Base-by-base conservation (phyloP, 345 rosid species). In the Adansonia digitata region DNA sequence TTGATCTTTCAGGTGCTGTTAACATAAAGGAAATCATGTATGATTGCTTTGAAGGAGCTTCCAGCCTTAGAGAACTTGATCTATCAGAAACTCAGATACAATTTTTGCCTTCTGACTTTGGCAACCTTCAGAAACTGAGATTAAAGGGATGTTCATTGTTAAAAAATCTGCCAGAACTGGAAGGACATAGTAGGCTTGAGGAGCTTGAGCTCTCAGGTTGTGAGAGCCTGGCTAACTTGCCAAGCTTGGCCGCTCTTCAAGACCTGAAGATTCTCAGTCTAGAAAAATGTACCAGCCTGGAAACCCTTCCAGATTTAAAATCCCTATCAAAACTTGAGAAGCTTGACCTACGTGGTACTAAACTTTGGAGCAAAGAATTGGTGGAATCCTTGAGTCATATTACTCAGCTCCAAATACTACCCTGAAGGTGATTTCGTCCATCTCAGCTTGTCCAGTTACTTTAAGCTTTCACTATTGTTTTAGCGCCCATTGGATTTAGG, bases 1-100 rank as follows among this genome's bases (percentile, higher is more conserved):
- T 85, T 63, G 85, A 79, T 85, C 88, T 87, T 78, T 81, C 86
- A 1, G 87, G 82, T 43, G 75, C 88, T 42, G 69, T 34, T 0
- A 75, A 77, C 17, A 69, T 84, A 43, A 79, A 70, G 49, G 79
- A 80, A 55, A 78, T 85, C 56, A 78, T 57, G 12, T 84, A 79
- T 66, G 85, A 63, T n/a, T 27, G 83, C 67, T 82, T 86, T 7
- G 84, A 77, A 14, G 57, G 77, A 5, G 57, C 79, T 69, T 15
- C 56, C 4, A 62, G 56, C 48, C 92, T 85, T 66, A 80, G 39
- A 75, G 49, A 67, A 51, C 88, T 86, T 45, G 72, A 85, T 78
- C 82, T 88, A 39, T 82, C 89, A 1, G 59, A 64, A 29, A 82
- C 88, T 67, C 24, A 51, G 51, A 80, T 83, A 69, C 63, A 34